Base-by-base conservation (phyloP, 495 filamentous ascomycete genomes). In the Cercophora samala region DNA sequence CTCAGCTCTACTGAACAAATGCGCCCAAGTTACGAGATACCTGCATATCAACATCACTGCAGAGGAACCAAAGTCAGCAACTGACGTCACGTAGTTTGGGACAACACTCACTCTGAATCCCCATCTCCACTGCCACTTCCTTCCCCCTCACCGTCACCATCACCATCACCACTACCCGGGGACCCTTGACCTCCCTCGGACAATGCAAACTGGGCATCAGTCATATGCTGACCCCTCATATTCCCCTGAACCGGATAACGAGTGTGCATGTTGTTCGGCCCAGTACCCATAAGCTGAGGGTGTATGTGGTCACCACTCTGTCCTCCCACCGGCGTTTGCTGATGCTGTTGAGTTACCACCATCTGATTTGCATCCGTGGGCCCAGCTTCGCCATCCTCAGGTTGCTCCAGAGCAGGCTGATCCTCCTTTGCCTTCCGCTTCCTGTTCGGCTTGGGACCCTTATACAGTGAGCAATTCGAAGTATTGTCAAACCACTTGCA, bases 401-500 rank as follows among this genome's bases (percentile, higher is more conserved):
- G 13, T 13, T 2, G 5, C 5, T 46, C 37, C 37, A 46, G 2
- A 46, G 37, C 37, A 46, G 37, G 6, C 11, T 46, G 37, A 46
- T 46, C 37, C 1, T 46, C 73, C 65, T 74, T 77, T 52, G 71
- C 70, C 70, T 77, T 77, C 22, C 75, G 66, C 42, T 77, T 77
- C 62, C 75, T 62, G 65, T 76, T 77, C 9, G 75, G 75, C 64
- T 73, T 74, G 11, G 75, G 74, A 1, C 75, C 75, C 17, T 72
- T 77, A 58, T 76, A 77, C 25, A 77, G 62, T 22, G 75, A 77
- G 64, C 75, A 77, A 9, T 53, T 62, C 5, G 72, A 70, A 0
- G 75, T 76, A 60, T 76, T 76, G 68, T 77, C 75, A 51, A 77
- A 77, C 75, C 75, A 77, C 68, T 77, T 77, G 72, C 75, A 77